Evolutionary conservation across 805 yeast genomes (phyloP).

Genomic region (Maudiozyma serrabonitensis): DNA sequence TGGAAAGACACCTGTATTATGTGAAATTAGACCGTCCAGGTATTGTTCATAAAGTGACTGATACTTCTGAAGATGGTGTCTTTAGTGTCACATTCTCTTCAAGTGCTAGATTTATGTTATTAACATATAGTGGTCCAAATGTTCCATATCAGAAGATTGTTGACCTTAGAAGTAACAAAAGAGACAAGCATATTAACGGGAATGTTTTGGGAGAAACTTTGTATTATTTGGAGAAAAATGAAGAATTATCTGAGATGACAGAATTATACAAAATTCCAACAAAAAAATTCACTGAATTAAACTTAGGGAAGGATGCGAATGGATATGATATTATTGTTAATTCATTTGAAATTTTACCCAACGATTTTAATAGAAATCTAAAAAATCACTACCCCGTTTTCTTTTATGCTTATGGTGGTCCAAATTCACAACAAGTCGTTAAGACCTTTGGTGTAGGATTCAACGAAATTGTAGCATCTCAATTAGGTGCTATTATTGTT

Average conservation of each 20-base stretch:
- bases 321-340: constrained; percentile 44
- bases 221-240: constrained; percentile 32
- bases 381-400: constrained; percentile 67
- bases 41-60: constrained; percentile 37
- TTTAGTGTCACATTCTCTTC: constrained; percentile 66
- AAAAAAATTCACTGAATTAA: constrained; percentile 42
- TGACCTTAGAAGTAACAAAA: constrained; percentile 34
- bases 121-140: constrained; percentile 69
- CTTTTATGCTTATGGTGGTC: constrained; percentile 91
- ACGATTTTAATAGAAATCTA: constrained; percentile 46
- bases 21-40: constrained; percentile 43
- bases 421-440: constrained; percentile 78
- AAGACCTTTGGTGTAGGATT: constrained; percentile 53
- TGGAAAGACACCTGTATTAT: constrained; percentile 75
- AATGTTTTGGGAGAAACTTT: constrained; percentile 23
- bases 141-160: constrained; percentile 72
- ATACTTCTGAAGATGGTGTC: constrained; percentile 49
- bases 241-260: constrained; percentile 32
- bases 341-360: constrained; percentile 69
- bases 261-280: constrained; percentile 46
- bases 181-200: constrained; percentile 10
- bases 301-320: constrained; percentile 41
- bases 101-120: constrained; percentile 62
- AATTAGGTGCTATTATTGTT: constrained; percentile 74
- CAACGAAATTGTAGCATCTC: constrained; percentile 69